Evolutionary conservation across 2,329 filamentous ascomycete species (phyloP).

Genomic region (Sporothrix inflata): DNA sequence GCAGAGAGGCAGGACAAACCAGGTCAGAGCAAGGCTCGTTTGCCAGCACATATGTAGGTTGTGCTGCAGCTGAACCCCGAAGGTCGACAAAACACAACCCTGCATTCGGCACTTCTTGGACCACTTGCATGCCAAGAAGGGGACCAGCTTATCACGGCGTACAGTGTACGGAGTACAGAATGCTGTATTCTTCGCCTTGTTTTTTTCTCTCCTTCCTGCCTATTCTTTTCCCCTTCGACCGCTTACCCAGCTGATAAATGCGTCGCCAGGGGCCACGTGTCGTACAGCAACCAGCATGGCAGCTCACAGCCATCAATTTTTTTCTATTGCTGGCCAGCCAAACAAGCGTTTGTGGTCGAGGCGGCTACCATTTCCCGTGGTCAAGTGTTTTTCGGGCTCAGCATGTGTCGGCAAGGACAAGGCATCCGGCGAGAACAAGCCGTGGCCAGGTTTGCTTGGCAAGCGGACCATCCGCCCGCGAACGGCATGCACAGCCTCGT

Average conservation of each 20-base stretch:
- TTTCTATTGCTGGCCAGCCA: background rate
- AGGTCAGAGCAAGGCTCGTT: slow-evolving; percentile 5
- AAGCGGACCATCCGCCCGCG: background rate
- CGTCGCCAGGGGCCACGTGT: background rate
- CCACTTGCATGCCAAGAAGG: slow-evolving; percentile 18
- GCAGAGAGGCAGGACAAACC: slow-evolving; percentile 8
- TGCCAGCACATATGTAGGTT: slow-evolving; percentile 20
- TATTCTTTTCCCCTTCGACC: background rate
- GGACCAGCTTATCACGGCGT: background rate
- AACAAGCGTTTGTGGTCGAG: background rate
- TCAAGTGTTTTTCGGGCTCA: background rate
- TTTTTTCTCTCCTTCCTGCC: background rate
- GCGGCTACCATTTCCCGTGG: background rate
- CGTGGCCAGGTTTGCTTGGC: background rate
- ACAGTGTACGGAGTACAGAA: background rate
- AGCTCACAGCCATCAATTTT: no score
- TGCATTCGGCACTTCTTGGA: slow-evolving; percentile 14
- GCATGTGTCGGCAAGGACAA: background rate
- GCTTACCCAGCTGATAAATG: background rate
- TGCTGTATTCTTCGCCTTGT: slow-evolving; percentile 5
- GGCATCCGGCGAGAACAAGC: background rate
- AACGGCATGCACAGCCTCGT: slow-evolving; percentile 3
- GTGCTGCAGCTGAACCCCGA: slow-evolving; percentile 26
- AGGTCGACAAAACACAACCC: background rate
- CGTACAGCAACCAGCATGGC: background rate